Conservation (phyloP, 2,329 filamentous ascomycete genomes). For the Madurella fahalii region DNA sequence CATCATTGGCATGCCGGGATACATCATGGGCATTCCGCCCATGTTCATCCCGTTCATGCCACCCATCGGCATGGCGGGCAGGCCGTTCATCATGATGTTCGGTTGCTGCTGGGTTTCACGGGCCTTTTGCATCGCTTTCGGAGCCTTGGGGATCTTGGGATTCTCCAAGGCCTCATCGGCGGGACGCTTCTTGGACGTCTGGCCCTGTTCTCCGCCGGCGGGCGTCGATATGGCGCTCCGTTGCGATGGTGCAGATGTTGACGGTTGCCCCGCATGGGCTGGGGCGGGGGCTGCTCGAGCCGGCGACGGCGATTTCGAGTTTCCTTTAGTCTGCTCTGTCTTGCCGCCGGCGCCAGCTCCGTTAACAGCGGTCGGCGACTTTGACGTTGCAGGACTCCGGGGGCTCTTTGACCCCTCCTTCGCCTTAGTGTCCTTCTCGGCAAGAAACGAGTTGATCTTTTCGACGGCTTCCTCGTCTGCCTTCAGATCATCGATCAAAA, state of each 20-base stretch:
- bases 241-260: constrained; percentile 25
- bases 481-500: constrained; percentile 87
- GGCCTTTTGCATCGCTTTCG: constrained; percentile 59
- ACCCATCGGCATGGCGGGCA: constrained; percentile 38
- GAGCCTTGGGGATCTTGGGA: constrained; percentile 60
- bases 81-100: constrained; percentile 41
- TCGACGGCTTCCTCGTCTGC: constrained; percentile 72
- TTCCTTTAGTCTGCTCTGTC: constrained; percentile 36
- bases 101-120: constrained; percentile 32
- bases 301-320: constrained; percentile 27
- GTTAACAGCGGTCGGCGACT: constrained; percentile 31
- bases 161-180: constrained; percentile 69
- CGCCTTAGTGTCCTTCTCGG: constrained; percentile 42
- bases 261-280: constrained; percentile 27
- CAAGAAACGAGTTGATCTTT: constrained; percentile 72
- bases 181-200: constrained; percentile 68
- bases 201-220: constrained; percentile 23
- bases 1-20: constrained; percentile 35
- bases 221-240: constrained; percentile 29
- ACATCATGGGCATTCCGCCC: constrained; percentile 26
- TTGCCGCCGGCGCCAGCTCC: constrained; percentile 38
- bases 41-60: constrained; percentile 26
- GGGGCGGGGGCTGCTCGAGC: constrained; percentile 26
- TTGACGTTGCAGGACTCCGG: constrained; percentile 37
- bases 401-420: constrained; percentile 47